Percentiles rank a stretch among this genome's conserved stretches.
These are phyloP conservation scores for Leucocoprinus leucothites DNA, from an alignment of 768 basidiomycete genomes.

Conservation along the genomic window DNA sequence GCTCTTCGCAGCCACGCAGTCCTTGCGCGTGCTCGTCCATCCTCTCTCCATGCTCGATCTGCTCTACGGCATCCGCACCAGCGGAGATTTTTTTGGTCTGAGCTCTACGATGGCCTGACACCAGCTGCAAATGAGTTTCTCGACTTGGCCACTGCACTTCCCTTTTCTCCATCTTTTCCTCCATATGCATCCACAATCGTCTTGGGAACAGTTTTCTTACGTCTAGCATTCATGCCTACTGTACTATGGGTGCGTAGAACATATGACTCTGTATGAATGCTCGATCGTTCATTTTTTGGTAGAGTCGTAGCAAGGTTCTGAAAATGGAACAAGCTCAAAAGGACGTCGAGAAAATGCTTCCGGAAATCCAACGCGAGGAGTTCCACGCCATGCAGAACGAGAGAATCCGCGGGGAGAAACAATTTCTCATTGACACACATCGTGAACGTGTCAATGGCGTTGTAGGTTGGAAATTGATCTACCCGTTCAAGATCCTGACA, in stretches of 20 bases:
- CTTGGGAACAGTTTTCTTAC: slow-evolving; percentile 56
- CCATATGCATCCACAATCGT: slow-evolving; percentile 77
- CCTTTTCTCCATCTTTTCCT: slow-evolving; percentile 64
- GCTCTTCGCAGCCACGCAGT: slow-evolving; percentile 12
- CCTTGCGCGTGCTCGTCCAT: slow-evolving; percentile 4
- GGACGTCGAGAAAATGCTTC: slow-evolving; percentile 48
- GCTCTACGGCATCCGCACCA: neutral
- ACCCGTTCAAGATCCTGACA: neutral
- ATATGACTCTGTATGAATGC: neutral
- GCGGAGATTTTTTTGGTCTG: slow-evolving; percentile 6
- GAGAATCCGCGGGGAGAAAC: slow-evolving; percentile 52
- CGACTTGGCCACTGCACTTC: slow-evolving; percentile 74
- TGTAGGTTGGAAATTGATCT: slow-evolving; percentile 31
- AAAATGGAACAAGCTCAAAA: slow-evolving; percentile 59
- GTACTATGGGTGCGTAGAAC: slow-evolving; percentile 66
- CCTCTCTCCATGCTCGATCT: neutral
- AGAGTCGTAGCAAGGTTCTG: slow-evolving; percentile 63
- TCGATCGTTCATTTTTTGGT: slow-evolving; percentile 8
- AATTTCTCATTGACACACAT: slow-evolving; percentile 46
- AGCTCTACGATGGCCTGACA: slow-evolving; percentile 23
- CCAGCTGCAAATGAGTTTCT: slow-evolving; percentile 61
- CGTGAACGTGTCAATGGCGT: slow-evolving; percentile 42
- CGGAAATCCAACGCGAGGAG: slow-evolving; percentile 36
- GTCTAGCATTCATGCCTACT: slow-evolving; percentile 64
- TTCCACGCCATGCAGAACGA: slow-evolving; percentile 53